Conservation (phyloP, 75 land plant species). For the Cryptomeria japonica region DNA sequence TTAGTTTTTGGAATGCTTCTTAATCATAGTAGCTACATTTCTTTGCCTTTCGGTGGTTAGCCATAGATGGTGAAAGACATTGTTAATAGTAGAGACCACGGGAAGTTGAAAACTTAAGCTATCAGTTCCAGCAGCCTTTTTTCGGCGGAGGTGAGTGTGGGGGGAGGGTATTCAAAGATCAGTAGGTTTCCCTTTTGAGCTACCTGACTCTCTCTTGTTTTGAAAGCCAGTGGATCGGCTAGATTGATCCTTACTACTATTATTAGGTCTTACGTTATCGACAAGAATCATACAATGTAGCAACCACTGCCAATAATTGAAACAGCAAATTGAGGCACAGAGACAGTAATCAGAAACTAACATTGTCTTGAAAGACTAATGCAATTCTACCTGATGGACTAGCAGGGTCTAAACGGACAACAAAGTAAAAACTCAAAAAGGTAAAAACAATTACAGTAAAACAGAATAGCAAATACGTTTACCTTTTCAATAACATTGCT, state of each 20-base stretch:
- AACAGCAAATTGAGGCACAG: neutral
- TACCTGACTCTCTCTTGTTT: neutral
- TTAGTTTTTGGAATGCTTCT: neutral
- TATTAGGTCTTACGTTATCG: neutral
- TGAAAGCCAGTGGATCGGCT: neutral
- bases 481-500: slow-evolving; percentile 80
- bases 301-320: neutral
- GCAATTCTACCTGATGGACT: neutral
- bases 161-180: neutral
- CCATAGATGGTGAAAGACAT: neutral
- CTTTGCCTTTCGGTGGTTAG: neutral
- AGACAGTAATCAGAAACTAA: neutral
- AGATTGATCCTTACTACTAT: neutral
- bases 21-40: neutral
- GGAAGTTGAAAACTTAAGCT: neutral
- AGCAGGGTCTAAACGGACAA: neutral
- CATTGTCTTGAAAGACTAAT: neutral
- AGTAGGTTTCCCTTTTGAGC: neutral
- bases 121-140: neutral
- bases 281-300: neutral
- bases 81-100: neutral
- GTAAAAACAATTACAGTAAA: slow-evolving; percentile 1
- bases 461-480: neutral
- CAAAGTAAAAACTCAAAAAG: neutral
- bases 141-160: no score